A percentile compares a stretch with the other conserved stretches of the same genome.
These are phyloP conservation scores for Isabelozyma heimii DNA, from an alignment of 805 yeast genomes.

Conservation along the genomic window DNA sequence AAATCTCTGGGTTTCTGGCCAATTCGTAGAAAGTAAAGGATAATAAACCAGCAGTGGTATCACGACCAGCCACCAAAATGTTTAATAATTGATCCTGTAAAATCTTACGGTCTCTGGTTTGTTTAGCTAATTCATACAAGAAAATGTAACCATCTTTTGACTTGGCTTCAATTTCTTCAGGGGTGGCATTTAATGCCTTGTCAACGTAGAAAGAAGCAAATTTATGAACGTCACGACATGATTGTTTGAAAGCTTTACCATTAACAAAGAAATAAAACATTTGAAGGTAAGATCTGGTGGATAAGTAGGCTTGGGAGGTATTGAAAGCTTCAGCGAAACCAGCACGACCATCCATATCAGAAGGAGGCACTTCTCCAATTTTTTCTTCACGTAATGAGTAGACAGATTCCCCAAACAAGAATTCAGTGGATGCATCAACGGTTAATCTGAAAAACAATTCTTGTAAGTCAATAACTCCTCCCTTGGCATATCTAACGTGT, in stretches of 20 bases:
- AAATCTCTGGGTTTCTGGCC: slow-evolving; percentile 28
- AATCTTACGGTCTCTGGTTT: slow-evolving; percentile 32
- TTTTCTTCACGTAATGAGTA: slow-evolving; percentile 20
- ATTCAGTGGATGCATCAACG: slow-evolving; percentile 39
- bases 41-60: slow-evolving; percentile 33
- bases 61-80: slow-evolving; percentile 38
- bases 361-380: slow-evolving; percentile 16
- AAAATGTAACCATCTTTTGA: slow-evolving; percentile 31
- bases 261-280: slow-evolving; percentile 24
- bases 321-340: slow-evolving; percentile 34
- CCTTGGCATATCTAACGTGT: slow-evolving; percentile 16
- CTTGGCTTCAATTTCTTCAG: slow-evolving; percentile 25
- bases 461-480: slow-evolving; percentile 27
- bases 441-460: slow-evolving; percentile 34
- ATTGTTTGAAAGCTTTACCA: slow-evolving; percentile 30
- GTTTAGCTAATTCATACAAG: slow-evolving; percentile 37
- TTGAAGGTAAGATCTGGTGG: slow-evolving; percentile 30
- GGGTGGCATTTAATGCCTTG: slow-evolving; percentile 26
- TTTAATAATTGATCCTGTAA: slow-evolving; percentile 38
- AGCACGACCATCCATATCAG: slow-evolving; percentile 20
- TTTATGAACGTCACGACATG: slow-evolving; percentile 28
- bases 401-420: slow-evolving; percentile 37
- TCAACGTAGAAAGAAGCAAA: slow-evolving; percentile 28
- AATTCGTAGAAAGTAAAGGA: slow-evolving; percentile 28
- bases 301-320: slow-evolving; percentile 27